Evolutionary conservation across 2,329 filamentous ascomycete genomes (phyloP).

Genomic region (Colletotrichum salicis): DNA sequence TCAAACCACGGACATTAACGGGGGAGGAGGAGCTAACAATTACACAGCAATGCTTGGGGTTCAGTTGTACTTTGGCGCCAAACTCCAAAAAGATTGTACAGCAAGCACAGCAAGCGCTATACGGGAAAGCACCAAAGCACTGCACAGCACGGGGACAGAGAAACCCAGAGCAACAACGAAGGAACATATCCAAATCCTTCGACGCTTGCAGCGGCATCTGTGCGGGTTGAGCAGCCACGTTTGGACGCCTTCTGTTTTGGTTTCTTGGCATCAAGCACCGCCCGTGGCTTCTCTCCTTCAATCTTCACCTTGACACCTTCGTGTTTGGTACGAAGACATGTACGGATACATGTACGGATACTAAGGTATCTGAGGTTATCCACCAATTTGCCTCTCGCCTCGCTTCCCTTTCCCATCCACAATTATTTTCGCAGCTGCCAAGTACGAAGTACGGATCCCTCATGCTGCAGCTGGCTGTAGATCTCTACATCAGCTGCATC

Average conservation of each 20-base stretch:
- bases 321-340: too few relatives aligned
- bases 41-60: neutral
- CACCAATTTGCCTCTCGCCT: neutral
- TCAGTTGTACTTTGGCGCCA: neutral
- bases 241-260: neutral
- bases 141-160: neutral
- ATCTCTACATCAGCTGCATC: neutral
- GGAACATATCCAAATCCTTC: neutral
- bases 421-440: neutral
- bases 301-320: neutral
- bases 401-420: neutral
- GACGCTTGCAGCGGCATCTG: slow-evolving; percentile 23
- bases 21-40: neutral
- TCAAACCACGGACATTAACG: neutral
- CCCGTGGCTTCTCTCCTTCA: slow-evolving; percentile 1
- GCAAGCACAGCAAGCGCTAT: neutral
- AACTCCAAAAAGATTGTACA: neutral
- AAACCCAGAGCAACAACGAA: neutral
- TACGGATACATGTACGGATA: too few relatives aligned
- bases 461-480: neutral
- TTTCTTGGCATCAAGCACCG: slow-evolving; percentile 16
- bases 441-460: neutral
- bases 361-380: neutral
- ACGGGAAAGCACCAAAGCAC: neutral
- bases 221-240: neutral